These are phyloP conservation scores for Syzygium syzygioides DNA, from an alignment of 441 rosid species.

Conservation along the genomic window DNA sequence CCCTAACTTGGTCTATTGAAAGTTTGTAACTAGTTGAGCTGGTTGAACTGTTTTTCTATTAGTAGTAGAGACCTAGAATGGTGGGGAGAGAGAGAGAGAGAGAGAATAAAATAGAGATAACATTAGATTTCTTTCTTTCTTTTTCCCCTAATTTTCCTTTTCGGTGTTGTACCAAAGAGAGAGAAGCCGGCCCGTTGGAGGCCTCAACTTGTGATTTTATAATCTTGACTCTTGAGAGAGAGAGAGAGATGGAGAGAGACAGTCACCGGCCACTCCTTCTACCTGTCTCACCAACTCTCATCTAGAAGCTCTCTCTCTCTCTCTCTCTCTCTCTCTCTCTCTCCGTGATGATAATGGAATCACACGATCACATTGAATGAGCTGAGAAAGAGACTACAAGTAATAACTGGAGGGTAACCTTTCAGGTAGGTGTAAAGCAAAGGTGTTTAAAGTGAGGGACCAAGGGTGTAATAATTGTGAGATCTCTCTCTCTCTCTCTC, in stretches of 20 bases:
- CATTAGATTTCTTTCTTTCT: not conserved
- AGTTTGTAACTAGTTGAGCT: not conserved
- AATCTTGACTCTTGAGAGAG: not conserved
- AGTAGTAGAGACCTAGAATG: not conserved
- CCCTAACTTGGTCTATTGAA: not conserved
- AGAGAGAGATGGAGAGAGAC: not conserved
- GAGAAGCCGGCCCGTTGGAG: not conserved
- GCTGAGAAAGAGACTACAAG: not conserved
- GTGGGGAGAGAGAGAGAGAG: not conserved
- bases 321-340: not conserved
- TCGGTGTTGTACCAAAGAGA: not conserved
- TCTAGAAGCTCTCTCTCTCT: not conserved
- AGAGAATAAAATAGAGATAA: not conserved
- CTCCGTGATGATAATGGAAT: not conserved
- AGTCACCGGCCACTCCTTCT: not conserved
- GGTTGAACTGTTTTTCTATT: not conserved
- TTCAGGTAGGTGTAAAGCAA: not conserved
- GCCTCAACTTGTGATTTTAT: not conserved
- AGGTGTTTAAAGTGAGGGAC: not conserved
- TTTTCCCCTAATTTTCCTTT: not conserved
- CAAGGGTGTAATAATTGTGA: not conserved
- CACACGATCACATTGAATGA: not conserved
- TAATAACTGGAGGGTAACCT: not conserved
- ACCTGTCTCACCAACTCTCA: too few species aligned
- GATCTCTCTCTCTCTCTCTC: not conserved